Conservation (phyloP, 2,329 filamentous ascomycete genomes). For the Colletotrichum karsti region DNA sequence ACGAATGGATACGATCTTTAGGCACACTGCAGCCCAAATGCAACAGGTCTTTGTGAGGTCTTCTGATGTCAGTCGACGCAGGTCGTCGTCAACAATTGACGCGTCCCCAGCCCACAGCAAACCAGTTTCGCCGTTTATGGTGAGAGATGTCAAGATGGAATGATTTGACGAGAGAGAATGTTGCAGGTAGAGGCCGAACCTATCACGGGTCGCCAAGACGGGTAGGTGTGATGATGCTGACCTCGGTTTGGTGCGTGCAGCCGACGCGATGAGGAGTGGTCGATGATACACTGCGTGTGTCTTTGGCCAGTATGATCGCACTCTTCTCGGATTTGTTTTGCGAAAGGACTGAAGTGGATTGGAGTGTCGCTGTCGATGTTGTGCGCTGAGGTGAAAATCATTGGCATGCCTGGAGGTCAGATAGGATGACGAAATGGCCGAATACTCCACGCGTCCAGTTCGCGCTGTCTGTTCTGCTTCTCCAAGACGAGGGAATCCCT, state of each 20-base stretch:
- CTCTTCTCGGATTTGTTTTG: too few relatives aligned
- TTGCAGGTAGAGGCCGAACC: not conserved
- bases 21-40: not conserved
- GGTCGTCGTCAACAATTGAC: not conserved
- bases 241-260: not conserved
- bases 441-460: too few relatives aligned
- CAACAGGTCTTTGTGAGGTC: not conserved
- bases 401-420: too few relatives aligned
- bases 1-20: slow-evolving; percentile 16
- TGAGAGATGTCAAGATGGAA: not conserved
- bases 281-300: too few relatives aligned
- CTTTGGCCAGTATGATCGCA: too few relatives aligned
- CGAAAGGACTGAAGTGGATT: too few relatives aligned
- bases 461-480: too few relatives aligned
- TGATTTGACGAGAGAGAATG: not conserved
- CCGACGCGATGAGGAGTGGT: not conserved
- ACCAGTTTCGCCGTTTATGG: not conserved
- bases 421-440: too few relatives aligned
- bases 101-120: not conserved
- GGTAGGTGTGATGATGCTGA: not conserved
- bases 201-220: slow-evolving; percentile 2
- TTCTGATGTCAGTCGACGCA: not conserved
- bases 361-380: too few relatives aligned
- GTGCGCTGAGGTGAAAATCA: too few relatives aligned
- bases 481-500: too few relatives aligned